Evolutionary conservation across 2,329 filamentous ascomycete species (phyloP).

Genomic region (Amauroascus verrucosus): DNA sequence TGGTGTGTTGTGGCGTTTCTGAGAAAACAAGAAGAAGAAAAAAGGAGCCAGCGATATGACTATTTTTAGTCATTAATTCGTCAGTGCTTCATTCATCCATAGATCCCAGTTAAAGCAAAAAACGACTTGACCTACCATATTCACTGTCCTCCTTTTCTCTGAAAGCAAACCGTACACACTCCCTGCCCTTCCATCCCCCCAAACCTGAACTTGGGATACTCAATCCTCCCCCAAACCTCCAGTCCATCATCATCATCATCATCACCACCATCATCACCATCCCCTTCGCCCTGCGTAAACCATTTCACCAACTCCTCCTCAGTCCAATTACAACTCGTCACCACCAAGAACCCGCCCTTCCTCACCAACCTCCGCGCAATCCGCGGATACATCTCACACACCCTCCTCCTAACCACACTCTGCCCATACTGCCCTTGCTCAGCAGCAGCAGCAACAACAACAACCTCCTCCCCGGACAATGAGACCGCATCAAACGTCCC

Average conservation of each 20-base stretch:
- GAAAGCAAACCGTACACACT: slow-evolving; percentile 78
- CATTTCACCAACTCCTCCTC: slow-evolving; percentile 71
- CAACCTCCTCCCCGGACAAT: slow-evolving; percentile 39
- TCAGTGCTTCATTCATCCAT: too few relatives aligned
- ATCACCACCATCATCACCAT: too few relatives aligned
- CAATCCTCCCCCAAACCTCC: slow-evolving; percentile 55
- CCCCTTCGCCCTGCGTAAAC: slow-evolving; percentile 57
- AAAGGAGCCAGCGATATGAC: too few relatives aligned
- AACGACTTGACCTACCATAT: background rate
- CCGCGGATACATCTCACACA: slow-evolving; percentile 65
- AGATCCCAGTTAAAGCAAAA: too few relatives aligned
- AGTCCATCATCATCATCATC: slow-evolving; percentile 36
- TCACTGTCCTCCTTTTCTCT: slow-evolving; percentile 30
- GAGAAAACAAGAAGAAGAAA: slow-evolving; percentile 18
- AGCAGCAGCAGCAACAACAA: too few relatives aligned
- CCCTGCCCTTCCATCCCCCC: slow-evolving; percentile 80
- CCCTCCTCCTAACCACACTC: slow-evolving; percentile 37
- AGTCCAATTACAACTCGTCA: slow-evolving; percentile 98
- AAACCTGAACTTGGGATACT: slow-evolving; percentile 81
- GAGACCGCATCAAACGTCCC: slow-evolving; percentile 95
- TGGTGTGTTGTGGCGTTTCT: slow-evolving; percentile 48
- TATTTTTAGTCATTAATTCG: too few relatives aligned
- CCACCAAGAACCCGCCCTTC: slow-evolving; percentile 60
- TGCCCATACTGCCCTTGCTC: slow-evolving; percentile 45
- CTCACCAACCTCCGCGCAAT: slow-evolving; percentile 60